A percentile compares a stretch with the other conserved stretches of the same genome.
Evolutionary conservation across 1,284 basidiomycete genomes (phyloP).

Genomic region (Neonothopanus nambi): DNA sequence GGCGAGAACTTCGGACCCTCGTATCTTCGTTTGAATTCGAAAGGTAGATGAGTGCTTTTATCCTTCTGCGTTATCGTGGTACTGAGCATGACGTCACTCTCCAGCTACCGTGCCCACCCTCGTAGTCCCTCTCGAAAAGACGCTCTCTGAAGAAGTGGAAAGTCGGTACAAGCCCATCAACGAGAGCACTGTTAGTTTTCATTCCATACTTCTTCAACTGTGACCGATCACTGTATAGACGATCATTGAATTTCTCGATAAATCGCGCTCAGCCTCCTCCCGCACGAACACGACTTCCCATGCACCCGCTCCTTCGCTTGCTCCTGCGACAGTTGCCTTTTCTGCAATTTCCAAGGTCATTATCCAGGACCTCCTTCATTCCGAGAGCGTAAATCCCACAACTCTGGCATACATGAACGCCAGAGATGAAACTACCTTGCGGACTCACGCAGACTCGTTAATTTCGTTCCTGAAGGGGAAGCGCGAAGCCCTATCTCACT

Average conservation of each 20-base stretch:
- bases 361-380: constrained; percentile 68
- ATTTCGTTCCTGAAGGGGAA: constrained; percentile 50
- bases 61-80: not conserved
- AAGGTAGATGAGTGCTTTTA: constrained; percentile 59
- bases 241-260: constrained; percentile 82
- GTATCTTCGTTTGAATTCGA: constrained; percentile 76
- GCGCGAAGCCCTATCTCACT: constrained; percentile 51
- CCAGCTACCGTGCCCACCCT: constrained; percentile 82
- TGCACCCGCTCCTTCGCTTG: constrained; percentile 74
- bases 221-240: constrained; percentile 42
- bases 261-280: constrained; percentile 67
- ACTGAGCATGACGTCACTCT: constrained; percentile 3
- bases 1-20: constrained; percentile 68
- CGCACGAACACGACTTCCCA: constrained; percentile 66
- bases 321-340: constrained; percentile 81
- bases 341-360: constrained; percentile 56
- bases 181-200: constrained; percentile 63
- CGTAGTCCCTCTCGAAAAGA: constrained; percentile 78
- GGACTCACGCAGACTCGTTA: constrained; percentile 37
- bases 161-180: constrained; percentile 81
- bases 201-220: constrained; percentile 1
- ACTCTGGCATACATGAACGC: constrained; percentile 52
- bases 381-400: constrained; percentile 53
- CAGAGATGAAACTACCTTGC: constrained; percentile 46
- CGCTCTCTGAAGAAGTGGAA: constrained; percentile 69